Evolutionary conservation across 768 basidiomycete genomes (phyloP).

Genomic region (Favolaschia claudopus): DNA sequence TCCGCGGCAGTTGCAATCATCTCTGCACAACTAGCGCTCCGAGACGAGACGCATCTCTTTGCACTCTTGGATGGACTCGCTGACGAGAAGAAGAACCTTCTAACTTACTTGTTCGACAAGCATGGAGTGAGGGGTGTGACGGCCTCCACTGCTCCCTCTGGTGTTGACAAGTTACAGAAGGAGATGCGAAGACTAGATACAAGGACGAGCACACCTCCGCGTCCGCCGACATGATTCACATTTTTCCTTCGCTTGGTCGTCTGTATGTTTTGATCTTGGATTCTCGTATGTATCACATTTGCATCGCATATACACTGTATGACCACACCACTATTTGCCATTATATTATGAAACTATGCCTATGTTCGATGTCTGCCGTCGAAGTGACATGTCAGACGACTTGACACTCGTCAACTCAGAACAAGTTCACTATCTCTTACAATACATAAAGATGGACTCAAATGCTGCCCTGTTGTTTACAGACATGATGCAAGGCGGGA

Average conservation of each 20-base stretch:
- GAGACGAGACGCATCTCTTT: constrained; percentile 86
- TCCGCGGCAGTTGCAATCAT: constrained; percentile 85
- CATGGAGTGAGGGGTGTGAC: constrained; percentile 71
- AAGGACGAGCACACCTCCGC: constrained; percentile 77
- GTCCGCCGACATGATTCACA: constrained; percentile 25
- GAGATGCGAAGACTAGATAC: constrained; percentile 85
- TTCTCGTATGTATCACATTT: constrained; percentile 18
- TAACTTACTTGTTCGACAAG: constrained; percentile 91
- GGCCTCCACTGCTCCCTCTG: constrained; percentile 45
- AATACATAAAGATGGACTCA: neutral
- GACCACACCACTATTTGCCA: too few species aligned
- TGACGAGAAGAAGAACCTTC: constrained; percentile 90
- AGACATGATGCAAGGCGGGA: neutral
- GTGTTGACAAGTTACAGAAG: constrained; percentile 76
- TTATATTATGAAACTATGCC: too few species aligned
- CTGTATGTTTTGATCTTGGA: neutral
- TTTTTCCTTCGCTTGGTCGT: neutral
- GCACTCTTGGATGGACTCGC: constrained; percentile 80
- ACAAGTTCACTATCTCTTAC: neutral
- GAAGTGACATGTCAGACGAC: too few species aligned
- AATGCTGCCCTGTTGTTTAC: constrained; percentile 15
- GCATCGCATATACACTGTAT: constrained; percentile 22
- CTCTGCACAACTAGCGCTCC: constrained; percentile 82
- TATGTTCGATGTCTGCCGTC: too few species aligned
- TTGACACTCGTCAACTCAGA: too few species aligned